phyloP scores from a whole-genome alignment of 306 rosid species.

The Dryas alaskensis region DNA sequence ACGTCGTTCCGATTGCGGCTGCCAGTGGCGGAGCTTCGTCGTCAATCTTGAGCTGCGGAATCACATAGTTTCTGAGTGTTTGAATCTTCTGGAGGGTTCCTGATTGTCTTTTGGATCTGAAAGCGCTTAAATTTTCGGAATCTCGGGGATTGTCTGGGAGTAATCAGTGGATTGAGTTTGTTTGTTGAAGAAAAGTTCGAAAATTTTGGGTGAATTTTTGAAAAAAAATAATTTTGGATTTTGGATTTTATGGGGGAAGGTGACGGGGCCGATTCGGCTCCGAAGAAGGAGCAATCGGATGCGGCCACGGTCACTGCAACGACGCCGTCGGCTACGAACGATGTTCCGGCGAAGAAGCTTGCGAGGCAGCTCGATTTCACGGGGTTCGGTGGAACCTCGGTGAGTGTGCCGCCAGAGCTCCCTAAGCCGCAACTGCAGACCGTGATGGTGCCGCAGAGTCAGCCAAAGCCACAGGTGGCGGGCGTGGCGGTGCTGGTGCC shows the following conservation, averaged over 20 bases:
- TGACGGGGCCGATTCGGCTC: conserved; percentile 57
- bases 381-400: conserved; percentile 47
- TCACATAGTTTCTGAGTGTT: background rate
- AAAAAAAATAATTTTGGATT: conserved; percentile 29
- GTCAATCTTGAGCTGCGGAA: conserved; percentile 45
- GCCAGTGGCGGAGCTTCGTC: conserved; percentile 29
- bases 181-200: conserved; percentile 5
- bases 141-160: conserved; percentile 38
- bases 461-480: conserved; percentile 22
- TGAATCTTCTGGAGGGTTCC: background rate
- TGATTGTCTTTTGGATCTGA: conserved; percentile 11
- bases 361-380: conserved; percentile 97
- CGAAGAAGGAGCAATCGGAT: conserved; percentile 50
- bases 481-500: conserved; percentile 35
- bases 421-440: conserved; percentile 32
- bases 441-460: conserved; percentile 12
- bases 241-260: conserved; percentile 76
- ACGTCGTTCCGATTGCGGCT: conserved; percentile 30
- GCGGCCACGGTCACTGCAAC: conserved; percentile 24
- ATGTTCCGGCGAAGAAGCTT: conserved; percentile 77
- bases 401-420: conserved; percentile 39
- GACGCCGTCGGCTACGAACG: conserved; percentile 32
- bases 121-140: background rate
- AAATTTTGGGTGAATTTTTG: conserved; percentile 15
- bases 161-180: conserved; percentile 37